A percentile compares a stretch with the other conserved stretches of the same genome.
phyloP scores from a whole-genome alignment of 2,329 filamentous ascomycete genomes.

The Didymosphaeria variabile region DNA sequence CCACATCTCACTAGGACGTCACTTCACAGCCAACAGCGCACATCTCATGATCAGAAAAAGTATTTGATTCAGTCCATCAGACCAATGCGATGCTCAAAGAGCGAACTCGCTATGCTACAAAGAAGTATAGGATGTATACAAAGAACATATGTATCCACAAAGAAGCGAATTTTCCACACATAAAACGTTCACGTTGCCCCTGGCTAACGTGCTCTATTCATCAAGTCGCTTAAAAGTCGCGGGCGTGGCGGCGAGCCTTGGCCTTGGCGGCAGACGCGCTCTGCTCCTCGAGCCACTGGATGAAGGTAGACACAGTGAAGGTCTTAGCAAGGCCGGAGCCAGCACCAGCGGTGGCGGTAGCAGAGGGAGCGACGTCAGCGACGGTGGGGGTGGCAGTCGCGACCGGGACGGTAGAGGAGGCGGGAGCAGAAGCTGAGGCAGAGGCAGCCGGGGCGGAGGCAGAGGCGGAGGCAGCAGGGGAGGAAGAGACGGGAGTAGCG shows the following conservation, averaged over 20 bases:
- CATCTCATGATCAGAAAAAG: background rate
- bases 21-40: too few species aligned
- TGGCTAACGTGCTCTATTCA: background rate
- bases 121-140: background rate
- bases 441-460: slow-evolving; percentile 16
- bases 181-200: background rate
- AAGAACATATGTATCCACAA: slow-evolving; percentile 3
- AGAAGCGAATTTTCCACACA: slow-evolving; percentile 10
- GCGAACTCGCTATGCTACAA: background rate
- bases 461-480: slow-evolving; percentile 20
- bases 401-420: slow-evolving; percentile 14
- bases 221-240: slow-evolving; percentile 26
- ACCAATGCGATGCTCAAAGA: background rate
- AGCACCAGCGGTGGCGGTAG: slow-evolving; percentile 22
- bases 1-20: too few species aligned
- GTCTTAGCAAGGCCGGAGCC: slow-evolving; percentile 28
- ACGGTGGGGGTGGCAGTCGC: slow-evolving; percentile 13
- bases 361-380: slow-evolving; percentile 10
- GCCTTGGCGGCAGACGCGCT: slow-evolving; percentile 23
- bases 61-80: background rate
- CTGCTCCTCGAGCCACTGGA: slow-evolving; percentile 44
- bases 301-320: slow-evolving; percentile 47
- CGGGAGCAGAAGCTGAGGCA: slow-evolving; percentile 20
- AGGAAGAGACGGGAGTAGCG: slow-evolving; percentile 13
- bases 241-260: slow-evolving; percentile 42